These are phyloP conservation scores for Acorus gramineus DNA, from an alignment of 106 monocot species.

Conservation along the genomic window DNA sequence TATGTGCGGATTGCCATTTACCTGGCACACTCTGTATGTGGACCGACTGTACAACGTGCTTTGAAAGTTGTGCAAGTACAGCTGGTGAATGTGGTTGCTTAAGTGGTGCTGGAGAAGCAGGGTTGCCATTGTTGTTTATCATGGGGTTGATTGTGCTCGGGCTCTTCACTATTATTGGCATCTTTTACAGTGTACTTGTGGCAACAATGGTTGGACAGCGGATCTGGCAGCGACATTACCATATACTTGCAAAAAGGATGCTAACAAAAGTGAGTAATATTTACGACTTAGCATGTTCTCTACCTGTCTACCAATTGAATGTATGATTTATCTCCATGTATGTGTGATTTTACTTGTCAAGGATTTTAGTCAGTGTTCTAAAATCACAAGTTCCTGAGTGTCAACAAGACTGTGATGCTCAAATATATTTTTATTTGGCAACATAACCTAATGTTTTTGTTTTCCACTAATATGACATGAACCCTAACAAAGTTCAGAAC, in stretches of 20 bases:
- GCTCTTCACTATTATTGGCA: slow-evolving; percentile 74
- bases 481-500: too few species aligned
- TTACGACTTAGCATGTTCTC: background rate
- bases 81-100: slow-evolving; percentile 87
- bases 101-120: slow-evolving; percentile 82
- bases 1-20: slow-evolving; percentile 81
- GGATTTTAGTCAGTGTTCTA: background rate
- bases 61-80: slow-evolving; percentile 63
- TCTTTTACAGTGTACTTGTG: slow-evolving; percentile 91
- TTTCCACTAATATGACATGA: too few species aligned
- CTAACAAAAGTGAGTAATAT: slow-evolving; percentile 60
- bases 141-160: slow-evolving; percentile 80
- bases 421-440: too few species aligned
- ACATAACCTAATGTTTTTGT: too few species aligned
- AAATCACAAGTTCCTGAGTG: too few species aligned
- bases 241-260: slow-evolving; percentile 90
- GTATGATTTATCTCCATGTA: background rate
- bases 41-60: slow-evolving; percentile 91
- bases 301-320: background rate
- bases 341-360: background rate
- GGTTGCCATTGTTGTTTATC: slow-evolving; percentile 68
- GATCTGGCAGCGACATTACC: slow-evolving; percentile 96
- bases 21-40: slow-evolving; percentile 91
- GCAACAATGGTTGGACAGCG: slow-evolving; percentile 95
- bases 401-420: too few species aligned